phyloP scores from a whole-genome alignment of 2,329 filamentous ascomycete species.

The Fusarium subglutinans region DNA sequence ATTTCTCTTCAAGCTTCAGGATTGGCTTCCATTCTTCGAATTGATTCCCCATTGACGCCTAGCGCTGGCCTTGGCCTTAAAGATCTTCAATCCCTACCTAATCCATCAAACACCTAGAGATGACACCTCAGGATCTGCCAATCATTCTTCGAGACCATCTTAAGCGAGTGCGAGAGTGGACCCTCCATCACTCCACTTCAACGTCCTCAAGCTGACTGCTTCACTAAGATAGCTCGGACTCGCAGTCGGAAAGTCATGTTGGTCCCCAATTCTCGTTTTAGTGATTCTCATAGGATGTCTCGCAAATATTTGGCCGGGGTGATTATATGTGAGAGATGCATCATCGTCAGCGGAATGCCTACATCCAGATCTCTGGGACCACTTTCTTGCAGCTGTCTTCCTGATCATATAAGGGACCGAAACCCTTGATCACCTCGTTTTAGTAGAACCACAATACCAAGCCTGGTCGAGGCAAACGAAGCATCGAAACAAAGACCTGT shows the following conservation, averaged over 20 bases:
- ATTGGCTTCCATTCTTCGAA: conserved; percentile 2
- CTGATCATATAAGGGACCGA: not conserved
- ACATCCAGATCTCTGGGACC: not conserved
- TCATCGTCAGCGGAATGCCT: not conserved
- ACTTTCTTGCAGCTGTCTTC: not conserved
- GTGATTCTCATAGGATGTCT: not conserved
- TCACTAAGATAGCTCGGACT: not conserved
- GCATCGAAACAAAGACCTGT: not conserved
- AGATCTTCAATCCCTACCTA: not conserved
- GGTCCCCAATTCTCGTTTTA: not conserved
- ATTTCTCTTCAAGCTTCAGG: not conserved
- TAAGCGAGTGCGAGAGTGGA: conserved; percentile 34
- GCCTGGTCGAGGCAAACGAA: not conserved
- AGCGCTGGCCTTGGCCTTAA: not conserved
- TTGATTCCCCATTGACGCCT: conserved; percentile 9
- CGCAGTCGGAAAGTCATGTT: not conserved
- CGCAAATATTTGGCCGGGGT: not conserved
- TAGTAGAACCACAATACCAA: not conserved
- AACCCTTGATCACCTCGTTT: not conserved
- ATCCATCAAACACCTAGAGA: not conserved
- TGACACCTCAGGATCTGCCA: not conserved
- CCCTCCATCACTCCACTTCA: conserved; percentile 11
- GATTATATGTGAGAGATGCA: not conserved
- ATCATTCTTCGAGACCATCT: not conserved
- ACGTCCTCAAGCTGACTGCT: conserved; percentile 4